phyloP scores from a whole-genome alignment of 2,329 filamentous ascomycete species.

The Metarhizium humberi region DNA sequence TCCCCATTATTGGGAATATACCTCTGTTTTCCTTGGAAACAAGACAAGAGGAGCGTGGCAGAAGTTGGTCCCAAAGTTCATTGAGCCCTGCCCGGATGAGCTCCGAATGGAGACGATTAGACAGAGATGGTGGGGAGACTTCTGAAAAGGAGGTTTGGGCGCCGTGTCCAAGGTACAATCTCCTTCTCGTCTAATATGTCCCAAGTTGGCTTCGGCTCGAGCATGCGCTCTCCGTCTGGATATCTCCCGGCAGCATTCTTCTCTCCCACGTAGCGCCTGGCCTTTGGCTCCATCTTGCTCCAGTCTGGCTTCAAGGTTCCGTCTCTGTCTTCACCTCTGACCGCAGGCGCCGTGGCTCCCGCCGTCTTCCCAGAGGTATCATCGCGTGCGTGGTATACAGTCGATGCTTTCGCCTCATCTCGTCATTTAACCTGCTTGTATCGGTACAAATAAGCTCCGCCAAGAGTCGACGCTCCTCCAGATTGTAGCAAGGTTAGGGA shows the following conservation, averaged over 20 bases:
- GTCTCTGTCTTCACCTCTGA: too few relatives aligned
- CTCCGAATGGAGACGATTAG: conserved; percentile 30
- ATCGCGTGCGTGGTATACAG: too few relatives aligned
- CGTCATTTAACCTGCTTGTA: too few relatives aligned
- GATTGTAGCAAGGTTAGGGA: too few relatives aligned
- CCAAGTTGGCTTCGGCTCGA: conserved; percentile 20
- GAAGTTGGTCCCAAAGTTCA: conserved; percentile 21
- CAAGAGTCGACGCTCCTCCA: too few relatives aligned
- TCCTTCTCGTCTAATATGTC: conserved; percentile 18
- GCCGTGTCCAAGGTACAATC: conserved; percentile 8
- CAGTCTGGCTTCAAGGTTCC: conserved; percentile 28
- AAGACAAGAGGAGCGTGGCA: conserved; percentile 26
- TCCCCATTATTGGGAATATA: background rate
- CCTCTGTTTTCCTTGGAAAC: conserved; percentile 13
- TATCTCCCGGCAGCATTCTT: conserved; percentile 21
- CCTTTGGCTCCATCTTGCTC: conserved; percentile 22
- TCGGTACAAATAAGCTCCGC: too few relatives aligned
- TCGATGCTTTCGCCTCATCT: too few relatives aligned
- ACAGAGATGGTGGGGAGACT: conserved; percentile 24
- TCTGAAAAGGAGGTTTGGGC: background rate
- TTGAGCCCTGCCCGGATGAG: conserved; percentile 26
- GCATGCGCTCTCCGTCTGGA: conserved; percentile 2
- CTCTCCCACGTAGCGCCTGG: conserved; percentile 23
- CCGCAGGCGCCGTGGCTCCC: too few relatives aligned
- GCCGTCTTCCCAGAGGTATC: too few relatives aligned